Evolutionary conservation across 352 stramenopile genomes (phyloP).

Genomic region (Globisporangium cederbergense): DNA sequence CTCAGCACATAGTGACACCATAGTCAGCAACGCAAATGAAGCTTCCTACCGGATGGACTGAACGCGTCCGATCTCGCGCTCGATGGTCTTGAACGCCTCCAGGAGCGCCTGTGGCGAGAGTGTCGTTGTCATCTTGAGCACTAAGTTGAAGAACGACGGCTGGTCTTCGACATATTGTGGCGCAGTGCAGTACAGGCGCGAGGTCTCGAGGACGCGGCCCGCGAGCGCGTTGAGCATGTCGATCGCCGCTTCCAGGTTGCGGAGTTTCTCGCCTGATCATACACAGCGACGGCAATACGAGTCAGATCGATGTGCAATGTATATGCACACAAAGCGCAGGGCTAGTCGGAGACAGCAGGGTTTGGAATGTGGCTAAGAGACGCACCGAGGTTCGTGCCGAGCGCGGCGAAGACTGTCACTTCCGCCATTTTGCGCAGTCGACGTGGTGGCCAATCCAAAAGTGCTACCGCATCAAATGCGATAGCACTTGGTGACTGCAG

Average conservation of each 20-base stretch:
- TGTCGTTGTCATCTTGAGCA: slow-evolving; percentile 82
- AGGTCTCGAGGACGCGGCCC: slow-evolving; percentile 73
- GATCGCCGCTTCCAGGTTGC: slow-evolving; percentile 63
- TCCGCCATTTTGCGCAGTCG: slow-evolving; percentile 8
- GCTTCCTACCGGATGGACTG: slow-evolving; percentile 41
- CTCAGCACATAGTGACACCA: neutral
- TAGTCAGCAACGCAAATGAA: neutral
- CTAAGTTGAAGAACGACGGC: slow-evolving; percentile 93
- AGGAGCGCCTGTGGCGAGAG: slow-evolving; percentile 80
- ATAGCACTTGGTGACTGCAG: too few species aligned
- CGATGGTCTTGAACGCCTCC: slow-evolving; percentile 85
- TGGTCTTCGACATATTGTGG: slow-evolving; percentile 96
- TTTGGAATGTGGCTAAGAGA: neutral
- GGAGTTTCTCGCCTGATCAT: slow-evolving; percentile 58
- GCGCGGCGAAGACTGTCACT: slow-evolving; percentile 38
- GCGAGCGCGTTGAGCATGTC: slow-evolving; percentile 42
- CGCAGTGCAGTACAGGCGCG: slow-evolving; percentile 89
- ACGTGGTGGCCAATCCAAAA: neutral
- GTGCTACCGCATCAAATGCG: neutral
- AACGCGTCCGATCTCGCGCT: slow-evolving; percentile 85
- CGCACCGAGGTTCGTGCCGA: slow-evolving; percentile 76
- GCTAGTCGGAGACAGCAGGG: neutral
- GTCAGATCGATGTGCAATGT: neutral
- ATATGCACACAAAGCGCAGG: neutral
- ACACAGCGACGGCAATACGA: neutral